Evolutionary conservation across 352 stramenopile genomes (phyloP).

Genomic region (Phytophthora litchii): DNA sequence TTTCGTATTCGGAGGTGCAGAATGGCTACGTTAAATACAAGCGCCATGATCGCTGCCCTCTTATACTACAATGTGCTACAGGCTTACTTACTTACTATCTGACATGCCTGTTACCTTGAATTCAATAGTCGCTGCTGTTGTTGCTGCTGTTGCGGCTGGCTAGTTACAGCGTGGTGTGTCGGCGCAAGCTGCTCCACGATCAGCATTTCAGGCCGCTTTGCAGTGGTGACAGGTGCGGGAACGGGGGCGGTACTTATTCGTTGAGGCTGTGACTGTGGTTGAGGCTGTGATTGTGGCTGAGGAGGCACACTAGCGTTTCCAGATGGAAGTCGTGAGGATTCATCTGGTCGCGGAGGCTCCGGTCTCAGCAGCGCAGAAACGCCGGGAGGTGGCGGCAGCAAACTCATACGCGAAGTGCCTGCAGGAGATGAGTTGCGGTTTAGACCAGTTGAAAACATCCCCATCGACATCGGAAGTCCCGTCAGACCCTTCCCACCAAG

Average conservation of each 20-base stretch:
- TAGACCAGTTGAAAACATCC: constrained; percentile 40
- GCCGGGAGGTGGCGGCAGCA: constrained; percentile 37
- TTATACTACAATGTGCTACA: constrained; percentile 49
- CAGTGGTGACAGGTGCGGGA: constrained; percentile 7
- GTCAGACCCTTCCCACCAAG: constrained; percentile 18
- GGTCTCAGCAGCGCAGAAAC: constrained; percentile 32
- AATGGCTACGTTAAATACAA: constrained; percentile 37
- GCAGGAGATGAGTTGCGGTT: constrained; percentile 35
- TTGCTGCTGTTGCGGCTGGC: constrained; percentile 35
- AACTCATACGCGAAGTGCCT: constrained; percentile 27
- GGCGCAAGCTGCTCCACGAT: constrained; percentile 42
- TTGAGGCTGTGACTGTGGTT: constrained; percentile 20
- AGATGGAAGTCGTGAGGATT: constrained; percentile 40
- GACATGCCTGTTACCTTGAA: constrained; percentile 47
- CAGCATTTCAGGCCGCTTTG: constrained; percentile 44
- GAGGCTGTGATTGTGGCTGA: constrained; percentile 6
- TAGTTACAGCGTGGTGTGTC: constrained; percentile 32
- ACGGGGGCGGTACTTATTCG: constrained; percentile 19
- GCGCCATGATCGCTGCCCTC: constrained; percentile 24
- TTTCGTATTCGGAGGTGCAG: constrained; percentile 33
- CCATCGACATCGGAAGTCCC: constrained; percentile 38
- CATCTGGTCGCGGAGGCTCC: constrained; percentile 31
- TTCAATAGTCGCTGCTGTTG: constrained; percentile 47
- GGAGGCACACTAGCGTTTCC: constrained; percentile 19
- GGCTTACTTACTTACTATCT: constrained; percentile 52